Evolutionary conservation across 1,284 basidiomycete species (phyloP).

Genomic region (Sparassis latifolia): DNA sequence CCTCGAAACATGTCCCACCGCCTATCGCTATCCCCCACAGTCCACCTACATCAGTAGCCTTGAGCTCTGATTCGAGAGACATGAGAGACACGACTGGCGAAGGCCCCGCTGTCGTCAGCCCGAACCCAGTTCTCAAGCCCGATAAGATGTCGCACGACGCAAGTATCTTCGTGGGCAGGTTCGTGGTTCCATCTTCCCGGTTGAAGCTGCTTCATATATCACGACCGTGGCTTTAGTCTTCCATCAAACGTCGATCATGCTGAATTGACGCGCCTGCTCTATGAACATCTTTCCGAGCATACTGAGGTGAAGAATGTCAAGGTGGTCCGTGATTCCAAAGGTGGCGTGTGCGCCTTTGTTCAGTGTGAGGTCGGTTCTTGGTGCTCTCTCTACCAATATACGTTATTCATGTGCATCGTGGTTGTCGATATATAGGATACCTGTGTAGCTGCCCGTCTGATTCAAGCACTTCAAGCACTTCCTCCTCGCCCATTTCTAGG

Average conservation of each 20-base stretch:
- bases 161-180: slow-evolving; percentile 80
- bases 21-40: slow-evolving; percentile 22
- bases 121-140: slow-evolving; percentile 22
- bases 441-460: slow-evolving; percentile 48
- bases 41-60: slow-evolving; percentile 11
- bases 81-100: slow-evolving; percentile 3
- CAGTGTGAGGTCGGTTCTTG: slow-evolving; percentile 60
- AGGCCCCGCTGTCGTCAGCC: background rate
- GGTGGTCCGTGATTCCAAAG: slow-evolving; percentile 67
- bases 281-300: slow-evolving; percentile 57
- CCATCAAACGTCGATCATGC: slow-evolving; percentile 58
- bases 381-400: background rate
- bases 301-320: slow-evolving; percentile 62
- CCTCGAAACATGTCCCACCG: slow-evolving; percentile 9
- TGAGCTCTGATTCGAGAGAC: slow-evolving; percentile 5
- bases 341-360: slow-evolving; percentile 73
- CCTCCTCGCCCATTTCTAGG: slow-evolving; percentile 60
- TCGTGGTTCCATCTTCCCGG: slow-evolving; percentile 11
- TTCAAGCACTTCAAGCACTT: slow-evolving; percentile 49
- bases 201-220: background rate
- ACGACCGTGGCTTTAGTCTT: slow-evolving; percentile 38
- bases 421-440: slow-evolving; percentile 39
- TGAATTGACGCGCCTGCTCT: slow-evolving; percentile 52
- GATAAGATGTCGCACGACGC: slow-evolving; percentile 61
- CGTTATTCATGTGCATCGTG: background rate